Evolutionary conservation across 2,329 filamentous ascomycete species (phyloP).

Genomic region (Didymella segeticola): DNA sequence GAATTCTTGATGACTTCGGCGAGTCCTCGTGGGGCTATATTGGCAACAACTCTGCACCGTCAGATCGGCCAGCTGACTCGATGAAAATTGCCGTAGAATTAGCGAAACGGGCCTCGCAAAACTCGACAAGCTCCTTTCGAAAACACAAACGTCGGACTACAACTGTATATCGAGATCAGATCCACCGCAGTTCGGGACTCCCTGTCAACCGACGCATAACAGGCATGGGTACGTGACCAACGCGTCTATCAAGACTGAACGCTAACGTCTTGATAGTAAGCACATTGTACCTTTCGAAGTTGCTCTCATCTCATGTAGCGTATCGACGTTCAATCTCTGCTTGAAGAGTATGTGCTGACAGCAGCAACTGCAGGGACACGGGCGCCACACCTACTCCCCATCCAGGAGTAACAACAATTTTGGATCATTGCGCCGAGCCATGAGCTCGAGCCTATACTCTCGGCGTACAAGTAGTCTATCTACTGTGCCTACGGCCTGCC

Average conservation of each 20-base stretch:
- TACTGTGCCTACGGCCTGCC: conserved; percentile 48
- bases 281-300: background rate
- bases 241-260: conserved; percentile 5
- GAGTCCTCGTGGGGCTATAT: conserved; percentile 49
- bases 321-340: background rate
- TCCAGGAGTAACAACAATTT: conserved; percentile 37
- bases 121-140: conserved; percentile 34
- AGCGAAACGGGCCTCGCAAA: conserved; percentile 44
- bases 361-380: conserved; percentile 25
- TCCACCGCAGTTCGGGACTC: conserved; percentile 33
- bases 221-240: conserved; percentile 29
- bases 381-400: conserved; percentile 36
- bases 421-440: conserved; percentile 33
- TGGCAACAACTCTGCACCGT: conserved; percentile 37
- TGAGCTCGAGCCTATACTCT: conserved; percentile 48
- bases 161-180: conserved; percentile 34
- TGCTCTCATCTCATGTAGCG: background rate
- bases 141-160: conserved; percentile 36
- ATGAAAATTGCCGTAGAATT: conserved; percentile 53
- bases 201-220: conserved; percentile 41
- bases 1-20: conserved; percentile 48
- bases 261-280: conserved; percentile 18
- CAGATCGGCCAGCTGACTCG: conserved; percentile 52
- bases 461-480: conserved; percentile 51
- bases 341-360: conserved; percentile 1